Evolutionary conservation across 768 basidiomycete species (phyloP).

Genomic region (Boletus subparvulus): DNA sequence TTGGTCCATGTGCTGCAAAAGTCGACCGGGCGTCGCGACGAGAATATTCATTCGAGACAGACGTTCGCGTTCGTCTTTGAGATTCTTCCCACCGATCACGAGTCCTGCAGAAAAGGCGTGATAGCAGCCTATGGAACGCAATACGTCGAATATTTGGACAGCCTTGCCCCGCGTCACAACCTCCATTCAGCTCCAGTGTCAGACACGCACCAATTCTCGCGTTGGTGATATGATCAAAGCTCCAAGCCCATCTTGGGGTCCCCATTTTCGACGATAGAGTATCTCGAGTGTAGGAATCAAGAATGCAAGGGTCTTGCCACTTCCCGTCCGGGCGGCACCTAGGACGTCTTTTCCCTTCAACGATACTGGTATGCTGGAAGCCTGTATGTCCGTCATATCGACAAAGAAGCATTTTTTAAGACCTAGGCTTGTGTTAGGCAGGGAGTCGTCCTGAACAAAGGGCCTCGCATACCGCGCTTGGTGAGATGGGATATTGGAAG

Average conservation of each 20-base stretch:
- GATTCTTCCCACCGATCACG: constrained; percentile 93
- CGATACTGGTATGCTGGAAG: constrained; percentile 56
- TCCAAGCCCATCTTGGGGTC: constrained; percentile 73
- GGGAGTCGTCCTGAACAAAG: neutral
- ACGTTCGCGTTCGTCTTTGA: constrained; percentile 90
- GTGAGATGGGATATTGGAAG: constrained; percentile 78
- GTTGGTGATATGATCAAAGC: constrained; percentile 94
- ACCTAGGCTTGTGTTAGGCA: constrained; percentile 43
- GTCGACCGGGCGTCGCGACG: constrained; percentile 93
- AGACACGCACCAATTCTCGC: constrained; percentile 72
- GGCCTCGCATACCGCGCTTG: constrained; percentile 54
- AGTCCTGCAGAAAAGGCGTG: constrained; percentile 93
- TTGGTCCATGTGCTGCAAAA: constrained; percentile 98
- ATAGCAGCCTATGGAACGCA: constrained; percentile 88
- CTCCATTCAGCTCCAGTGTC: neutral
- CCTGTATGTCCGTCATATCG: constrained; percentile 82
- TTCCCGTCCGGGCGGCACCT: constrained; percentile 69
- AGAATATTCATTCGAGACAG: constrained; percentile 95
- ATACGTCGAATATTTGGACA: constrained; percentile 95
- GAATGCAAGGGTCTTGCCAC: constrained; percentile 75
- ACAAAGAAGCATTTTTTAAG: constrained; percentile 85
- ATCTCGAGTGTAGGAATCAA: constrained; percentile 65
- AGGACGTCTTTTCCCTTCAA: constrained; percentile 65
- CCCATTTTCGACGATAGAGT: constrained; percentile 66
- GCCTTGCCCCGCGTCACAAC: constrained; percentile 51